These are phyloP conservation scores for Colletotrichum liriopes DNA, from an alignment of 2,329 filamentous ascomycete genomes.

Conservation along the genomic window DNA sequence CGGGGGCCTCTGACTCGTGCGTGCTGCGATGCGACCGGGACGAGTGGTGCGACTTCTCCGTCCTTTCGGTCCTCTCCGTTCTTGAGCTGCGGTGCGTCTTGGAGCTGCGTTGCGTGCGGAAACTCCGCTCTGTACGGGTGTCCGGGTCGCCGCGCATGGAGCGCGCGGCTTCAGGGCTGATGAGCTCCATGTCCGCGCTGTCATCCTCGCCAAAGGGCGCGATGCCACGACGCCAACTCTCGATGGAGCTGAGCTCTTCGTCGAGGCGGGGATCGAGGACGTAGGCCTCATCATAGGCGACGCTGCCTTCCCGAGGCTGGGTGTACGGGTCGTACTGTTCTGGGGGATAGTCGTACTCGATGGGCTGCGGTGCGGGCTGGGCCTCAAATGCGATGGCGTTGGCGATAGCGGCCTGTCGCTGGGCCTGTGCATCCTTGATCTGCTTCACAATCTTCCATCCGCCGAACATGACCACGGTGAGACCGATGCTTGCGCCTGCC, in stretches of 20 bases:
- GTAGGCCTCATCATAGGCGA: conserved; percentile 68
- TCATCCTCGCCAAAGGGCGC: conserved; percentile 62
- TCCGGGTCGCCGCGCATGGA: conserved; percentile 62
- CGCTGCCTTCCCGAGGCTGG: conserved; percentile 45
- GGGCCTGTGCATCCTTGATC: conserved; percentile 67
- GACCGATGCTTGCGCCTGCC: conserved; percentile 87
- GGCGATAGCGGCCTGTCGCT: conserved; percentile 45
- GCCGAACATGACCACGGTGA: conserved; percentile 96
- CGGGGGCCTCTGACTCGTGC: conserved; percentile 45
- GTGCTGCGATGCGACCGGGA: conserved; percentile 48
- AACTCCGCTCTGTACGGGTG: conserved; percentile 54
- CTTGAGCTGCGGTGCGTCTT: conserved; percentile 47
- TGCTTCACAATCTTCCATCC: conserved; percentile 98
- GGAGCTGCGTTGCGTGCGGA: conserved; percentile 50
- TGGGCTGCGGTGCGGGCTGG: conserved; percentile 30
- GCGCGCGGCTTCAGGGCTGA: conserved; percentile 69
- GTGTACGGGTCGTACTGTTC: conserved; percentile 30
- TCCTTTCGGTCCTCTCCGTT: conserved; percentile 49
- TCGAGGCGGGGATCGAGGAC: conserved; percentile 58
- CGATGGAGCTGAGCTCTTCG: conserved; percentile 72
- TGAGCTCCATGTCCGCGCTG: conserved; percentile 69
- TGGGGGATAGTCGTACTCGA: conserved; percentile 33
- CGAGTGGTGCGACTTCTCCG: conserved; percentile 50
- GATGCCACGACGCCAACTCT: conserved; percentile 73
- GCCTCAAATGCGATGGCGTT: conserved; percentile 51